Evolutionary conservation across 1,284 basidiomycete genomes (phyloP), one percentile per base, ranked within the genome.

Genomic region (Psilocybe mexicana): DNA sequence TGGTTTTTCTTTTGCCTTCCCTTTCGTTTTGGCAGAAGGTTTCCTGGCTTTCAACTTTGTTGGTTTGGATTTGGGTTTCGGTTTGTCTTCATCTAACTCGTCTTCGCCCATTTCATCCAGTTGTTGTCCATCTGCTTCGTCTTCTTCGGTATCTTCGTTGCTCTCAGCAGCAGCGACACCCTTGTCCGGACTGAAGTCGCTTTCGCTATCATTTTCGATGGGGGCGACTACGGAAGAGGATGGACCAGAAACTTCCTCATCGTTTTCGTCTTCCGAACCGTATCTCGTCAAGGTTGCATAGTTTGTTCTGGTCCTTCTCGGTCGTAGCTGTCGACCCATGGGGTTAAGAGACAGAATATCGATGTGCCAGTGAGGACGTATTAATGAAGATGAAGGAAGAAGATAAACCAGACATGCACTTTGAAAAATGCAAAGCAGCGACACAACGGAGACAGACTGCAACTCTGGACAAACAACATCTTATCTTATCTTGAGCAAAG

Each of bases 311-410:
- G 69, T 69, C 64, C 72, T 78, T 54, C 80, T 72, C 10, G 79
- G 77, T 28, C 81, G 72, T 42, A 82, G 67, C 52, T 73, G 67
- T 28, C 79, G 74, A 38, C 72, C 55, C 80, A 81, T 81, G 44
- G 18, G 18, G 18, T 18, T 18, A 18, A 18, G 18, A 18, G 18
- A 18, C 18, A 18, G 18, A 18, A 18, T 18, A 18, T 18, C 18
- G 18, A 18, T 18, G 18, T 18, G 1, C 18, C 18, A 26, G 24
- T 47, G 6, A 28, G n/a, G 14, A 28, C 5, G 12, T 47, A 26
- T 47, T 11, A 10, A 26, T 5, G 28, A 28, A 47, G 38, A 40
- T 33, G 30, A 8, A 33, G 30, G 30, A 33, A 33, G 30, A 33
- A 8, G 30, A 33, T 33, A 33, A 33, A 8, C 30, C 4, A 4